Percentiles rank a stretch among this genome's conserved stretches.
phyloP scores from a whole-genome alignment of 192 early-diverging fungal species.

The Chytriomyces confervae region DNA sequence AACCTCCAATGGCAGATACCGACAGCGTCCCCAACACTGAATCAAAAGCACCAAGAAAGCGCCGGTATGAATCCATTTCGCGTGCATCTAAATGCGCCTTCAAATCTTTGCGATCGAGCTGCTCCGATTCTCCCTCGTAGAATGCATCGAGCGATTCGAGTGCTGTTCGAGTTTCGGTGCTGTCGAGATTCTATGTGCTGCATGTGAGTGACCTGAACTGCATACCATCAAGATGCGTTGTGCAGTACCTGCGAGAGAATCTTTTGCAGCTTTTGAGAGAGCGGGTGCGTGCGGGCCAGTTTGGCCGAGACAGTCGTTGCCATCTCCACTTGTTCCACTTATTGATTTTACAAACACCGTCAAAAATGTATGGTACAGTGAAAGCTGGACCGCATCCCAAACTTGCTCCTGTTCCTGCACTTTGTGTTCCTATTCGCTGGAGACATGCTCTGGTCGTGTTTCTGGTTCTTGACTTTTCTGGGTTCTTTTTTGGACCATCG shows the following conservation, averaged over 20 bases:
- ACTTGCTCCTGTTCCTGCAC: no score
- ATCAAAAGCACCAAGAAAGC: slow-evolving; percentile 56
- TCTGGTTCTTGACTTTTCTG: no score
- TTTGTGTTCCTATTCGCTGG: no score
- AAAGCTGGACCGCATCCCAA: no score
- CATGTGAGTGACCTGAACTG: neutral
- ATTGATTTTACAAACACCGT: no score
- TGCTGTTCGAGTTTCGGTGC: slow-evolving; percentile 67
- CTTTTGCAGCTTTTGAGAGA: slow-evolving; percentile 53
- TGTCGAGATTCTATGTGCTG: slow-evolving; percentile 59
- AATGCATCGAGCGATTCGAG: slow-evolving; percentile 67
- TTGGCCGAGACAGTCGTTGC: slow-evolving; percentile 1
- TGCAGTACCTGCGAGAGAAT: slow-evolving; percentile 44
- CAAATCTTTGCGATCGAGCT: slow-evolving; percentile 35
- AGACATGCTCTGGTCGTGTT: no score
- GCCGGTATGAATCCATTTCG: slow-evolving; percentile 16
- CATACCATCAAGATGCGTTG: neutral
- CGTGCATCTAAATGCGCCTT: slow-evolving; percentile 13
- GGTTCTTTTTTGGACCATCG: no score
- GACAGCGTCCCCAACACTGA: slow-evolving; percentile 51
- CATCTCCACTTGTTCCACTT: no score
- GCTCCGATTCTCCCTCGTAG: slow-evolving; percentile 59
- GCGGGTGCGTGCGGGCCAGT: slow-evolving; percentile 50
- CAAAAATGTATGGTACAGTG: no score
- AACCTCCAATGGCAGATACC: neutral